A percentile compares a stretch with the other conserved stretches of the same genome.
Conservation (phyloP, 306 rosid genomes). For the Malus orientalis region DNA sequence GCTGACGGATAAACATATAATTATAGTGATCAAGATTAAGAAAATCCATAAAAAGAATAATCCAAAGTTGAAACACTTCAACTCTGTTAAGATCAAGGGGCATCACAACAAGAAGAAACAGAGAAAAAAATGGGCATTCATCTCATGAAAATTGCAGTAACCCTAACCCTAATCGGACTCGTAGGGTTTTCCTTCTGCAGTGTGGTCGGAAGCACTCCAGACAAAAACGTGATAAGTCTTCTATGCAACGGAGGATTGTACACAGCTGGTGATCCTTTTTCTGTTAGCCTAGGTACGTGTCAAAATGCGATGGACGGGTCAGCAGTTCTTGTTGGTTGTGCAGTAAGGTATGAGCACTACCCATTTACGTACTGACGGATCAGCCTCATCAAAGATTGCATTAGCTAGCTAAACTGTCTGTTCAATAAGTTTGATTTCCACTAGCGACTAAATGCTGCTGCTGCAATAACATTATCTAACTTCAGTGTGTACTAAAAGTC, state of each 20-base stretch:
- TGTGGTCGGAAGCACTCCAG: conserved; percentile 26
- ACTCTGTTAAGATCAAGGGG: background rate
- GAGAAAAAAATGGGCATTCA: conserved; percentile 22
- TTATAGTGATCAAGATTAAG: background rate
- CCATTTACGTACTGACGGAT: conserved; percentile 44
- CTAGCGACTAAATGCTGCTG: background rate
- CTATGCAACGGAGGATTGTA: conserved; percentile 46
- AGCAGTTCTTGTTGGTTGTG: conserved; percentile 47
- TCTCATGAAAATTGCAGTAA: conserved; percentile 13
- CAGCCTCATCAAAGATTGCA: background rate
- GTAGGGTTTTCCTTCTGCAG: background rate
- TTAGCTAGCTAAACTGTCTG: background rate
- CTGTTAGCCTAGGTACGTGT: conserved; percentile 35
- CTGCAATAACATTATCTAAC: background rate
- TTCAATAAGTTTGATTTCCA: conserved; percentile 5
- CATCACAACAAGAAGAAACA: background rate
- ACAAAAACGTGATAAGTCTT: conserved; percentile 30
- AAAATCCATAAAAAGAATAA: background rate
- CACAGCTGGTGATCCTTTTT: conserved; percentile 55
- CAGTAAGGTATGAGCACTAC: conserved; percentile 69
- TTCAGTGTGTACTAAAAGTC: background rate
- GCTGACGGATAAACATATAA: background rate
- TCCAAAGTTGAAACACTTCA: background rate
- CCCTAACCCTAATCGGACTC: conserved; percentile 7
- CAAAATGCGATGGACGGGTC: conserved; percentile 54